Conservation (phyloP, 805 yeast genomes). For the Saccharomycopsis selenospora region DNA sequence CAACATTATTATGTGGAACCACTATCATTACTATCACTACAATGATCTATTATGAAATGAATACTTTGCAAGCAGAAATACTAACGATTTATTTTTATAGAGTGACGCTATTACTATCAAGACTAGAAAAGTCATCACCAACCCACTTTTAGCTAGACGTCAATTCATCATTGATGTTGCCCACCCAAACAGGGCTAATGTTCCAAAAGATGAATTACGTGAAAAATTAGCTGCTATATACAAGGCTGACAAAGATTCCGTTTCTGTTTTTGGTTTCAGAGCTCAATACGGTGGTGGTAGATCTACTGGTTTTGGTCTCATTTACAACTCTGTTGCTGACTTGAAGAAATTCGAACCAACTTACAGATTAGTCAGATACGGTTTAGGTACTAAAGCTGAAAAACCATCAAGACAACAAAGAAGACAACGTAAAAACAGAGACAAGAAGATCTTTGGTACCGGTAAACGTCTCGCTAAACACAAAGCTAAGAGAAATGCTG, state of each 20-base stretch:
- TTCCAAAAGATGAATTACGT: constrained; percentile 98
- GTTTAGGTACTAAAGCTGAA: constrained; percentile 92
- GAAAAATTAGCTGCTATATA: constrained; percentile 82
- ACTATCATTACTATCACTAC: constrained; percentile 18
- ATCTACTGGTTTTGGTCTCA: constrained; percentile 98
- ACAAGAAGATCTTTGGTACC: constrained; percentile 98
- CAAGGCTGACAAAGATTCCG: constrained; percentile 90
- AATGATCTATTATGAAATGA: neutral
- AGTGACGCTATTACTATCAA: constrained; percentile 99
- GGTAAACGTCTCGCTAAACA: constrained; percentile 90
- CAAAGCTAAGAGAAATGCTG: constrained; percentile 86
- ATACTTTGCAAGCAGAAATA: too few species aligned
- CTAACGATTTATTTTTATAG: constrained; percentile 34
- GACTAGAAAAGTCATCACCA: constrained; percentile 97
- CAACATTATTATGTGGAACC: too few species aligned
- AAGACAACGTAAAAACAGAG: constrained; percentile 99
- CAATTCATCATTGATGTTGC: constrained; percentile 99
- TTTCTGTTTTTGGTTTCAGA: constrained; percentile 98
- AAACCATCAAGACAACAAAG: constrained; percentile 99
- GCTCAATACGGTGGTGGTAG: constrained; percentile 99
- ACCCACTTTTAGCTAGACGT: constrained; percentile 99
- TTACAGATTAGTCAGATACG: constrained; percentile 99
- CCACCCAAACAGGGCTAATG: constrained; percentile 99
- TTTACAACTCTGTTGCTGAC: constrained; percentile 96
- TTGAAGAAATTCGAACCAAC: constrained; percentile 98